Conservation (phyloP, 1,284 basidiomycete genomes). For the Takashimella tepidaria region DNA sequence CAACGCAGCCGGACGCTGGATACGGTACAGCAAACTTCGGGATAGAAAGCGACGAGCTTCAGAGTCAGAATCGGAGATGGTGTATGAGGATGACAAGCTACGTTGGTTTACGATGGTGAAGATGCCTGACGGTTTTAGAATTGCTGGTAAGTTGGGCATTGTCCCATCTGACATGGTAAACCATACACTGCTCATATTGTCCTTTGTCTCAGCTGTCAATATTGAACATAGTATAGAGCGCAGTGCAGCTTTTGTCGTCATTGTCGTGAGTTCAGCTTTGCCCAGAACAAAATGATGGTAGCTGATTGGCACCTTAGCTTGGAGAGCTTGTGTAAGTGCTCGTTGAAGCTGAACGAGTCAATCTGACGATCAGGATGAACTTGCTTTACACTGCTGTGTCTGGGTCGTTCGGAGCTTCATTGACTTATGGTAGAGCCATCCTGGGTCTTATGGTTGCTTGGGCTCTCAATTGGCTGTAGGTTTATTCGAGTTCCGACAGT, state of each 20-base stretch:
- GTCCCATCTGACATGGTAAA: slow-evolving; percentile 1
- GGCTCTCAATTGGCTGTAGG: slow-evolving; percentile 48
- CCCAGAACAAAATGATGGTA: no score
- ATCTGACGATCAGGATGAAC: slow-evolving; percentile 17
- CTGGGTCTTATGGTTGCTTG: slow-evolving; percentile 48
- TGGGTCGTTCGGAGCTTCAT: slow-evolving; percentile 23
- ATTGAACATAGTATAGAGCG: slow-evolving; percentile 50
- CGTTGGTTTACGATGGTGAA: slow-evolving; percentile 18
- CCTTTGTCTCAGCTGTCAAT: slow-evolving; percentile 45
- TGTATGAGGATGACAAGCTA: background rate
- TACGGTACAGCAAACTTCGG: slow-evolving; percentile 9
- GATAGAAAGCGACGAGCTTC: background rate
- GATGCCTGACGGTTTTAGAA: slow-evolving; percentile 12
- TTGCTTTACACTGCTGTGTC: slow-evolving; percentile 14
- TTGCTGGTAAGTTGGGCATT: slow-evolving; percentile 25
- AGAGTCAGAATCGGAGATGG: background rate
- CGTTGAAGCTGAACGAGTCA: no score
- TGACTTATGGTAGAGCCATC: slow-evolving; percentile 42
- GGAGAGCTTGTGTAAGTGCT: slow-evolving; percentile 32
- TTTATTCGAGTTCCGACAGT: slow-evolving; percentile 6
- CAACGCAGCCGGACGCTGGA: slow-evolving; percentile 1
- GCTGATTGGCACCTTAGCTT: slow-evolving; percentile 12
- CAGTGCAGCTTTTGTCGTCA: slow-evolving; percentile 44
- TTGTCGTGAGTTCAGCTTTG: slow-evolving; percentile 43
- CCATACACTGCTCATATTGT: no score